phyloP scores from a whole-genome alignment of 2,329 filamentous ascomycete species.

The Elsinoe arachidis region DNA sequence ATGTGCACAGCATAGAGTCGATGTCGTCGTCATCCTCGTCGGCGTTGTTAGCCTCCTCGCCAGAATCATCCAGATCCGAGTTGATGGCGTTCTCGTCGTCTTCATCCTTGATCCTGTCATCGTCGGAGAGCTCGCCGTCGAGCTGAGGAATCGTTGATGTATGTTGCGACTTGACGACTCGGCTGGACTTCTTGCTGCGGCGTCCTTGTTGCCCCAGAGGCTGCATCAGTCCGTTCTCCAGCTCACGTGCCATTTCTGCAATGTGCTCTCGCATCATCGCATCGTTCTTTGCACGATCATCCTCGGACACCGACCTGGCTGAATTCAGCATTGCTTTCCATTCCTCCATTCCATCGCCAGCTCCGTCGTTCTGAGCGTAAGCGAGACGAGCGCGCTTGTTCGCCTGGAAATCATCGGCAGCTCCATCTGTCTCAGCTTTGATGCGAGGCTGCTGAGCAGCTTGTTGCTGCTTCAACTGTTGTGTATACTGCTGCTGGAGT shows the following conservation, averaged over 20 bases:
- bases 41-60: constrained; percentile 50
- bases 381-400: constrained; percentile 35
- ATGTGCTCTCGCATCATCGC: constrained; percentile 60
- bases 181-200: constrained; percentile 21
- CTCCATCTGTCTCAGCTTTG: constrained; percentile 26
- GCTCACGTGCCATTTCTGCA: constrained; percentile 53
- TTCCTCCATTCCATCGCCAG: constrained; percentile 52
- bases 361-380: constrained; percentile 66
- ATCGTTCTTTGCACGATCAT: constrained; percentile 52
- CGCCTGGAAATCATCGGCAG: constrained; percentile 15
- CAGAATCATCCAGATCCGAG: constrained; percentile 94
- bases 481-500: constrained; percentile 36
- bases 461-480: constrained; percentile 23
- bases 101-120: constrained; percentile 42
- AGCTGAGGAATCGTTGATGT: constrained; percentile 33
- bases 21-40: constrained; percentile 86
- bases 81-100: constrained; percentile 92
- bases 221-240: constrained; percentile 71
- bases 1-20: constrained; percentile 90
- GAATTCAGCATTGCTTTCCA: constrained; percentile 52
- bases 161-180: not conserved
- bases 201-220: constrained; percentile 50
- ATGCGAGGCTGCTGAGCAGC: constrained; percentile 28
- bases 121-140: constrained; percentile 50
- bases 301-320: constrained; percentile 45